Evolutionary conservation across 306 rosid species (phyloP).

Genomic region (Quercus alba): DNA sequence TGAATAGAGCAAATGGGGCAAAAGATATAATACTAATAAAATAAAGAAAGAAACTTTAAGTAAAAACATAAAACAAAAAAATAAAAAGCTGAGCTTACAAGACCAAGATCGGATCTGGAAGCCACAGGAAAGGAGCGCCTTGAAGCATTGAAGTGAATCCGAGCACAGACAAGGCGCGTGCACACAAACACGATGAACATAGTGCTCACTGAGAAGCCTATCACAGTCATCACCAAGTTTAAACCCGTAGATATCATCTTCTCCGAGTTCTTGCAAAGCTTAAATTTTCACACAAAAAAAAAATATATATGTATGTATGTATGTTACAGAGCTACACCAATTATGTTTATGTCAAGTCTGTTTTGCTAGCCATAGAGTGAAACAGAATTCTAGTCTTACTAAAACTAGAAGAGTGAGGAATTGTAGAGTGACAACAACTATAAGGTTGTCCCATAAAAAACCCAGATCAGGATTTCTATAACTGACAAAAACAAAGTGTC

Average conservation of each 20-base stretch:
- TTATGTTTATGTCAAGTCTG: neutral
- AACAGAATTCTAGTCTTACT: neutral
- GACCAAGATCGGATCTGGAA: conserved; percentile 76
- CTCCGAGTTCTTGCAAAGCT: neutral
- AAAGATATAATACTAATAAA: no score
- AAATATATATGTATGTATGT: no score
- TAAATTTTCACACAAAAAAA: conserved; percentile 13
- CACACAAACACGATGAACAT: conserved; percentile 90
- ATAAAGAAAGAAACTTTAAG: no score
- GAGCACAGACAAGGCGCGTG: conserved; percentile 85
- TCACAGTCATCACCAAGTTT: conserved; percentile 93
- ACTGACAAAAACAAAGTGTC: no score
- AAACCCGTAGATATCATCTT: conserved; percentile 78
- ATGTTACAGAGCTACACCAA: neutral
- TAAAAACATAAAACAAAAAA: neutral
- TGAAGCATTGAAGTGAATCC: conserved; percentile 76
- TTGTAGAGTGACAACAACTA: neutral
- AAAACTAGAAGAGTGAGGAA: neutral
- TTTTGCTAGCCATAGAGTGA: neutral
- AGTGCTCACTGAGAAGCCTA: conserved; percentile 91
- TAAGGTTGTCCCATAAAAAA: neutral
- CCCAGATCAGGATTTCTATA: neutral
- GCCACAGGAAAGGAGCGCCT: conserved; percentile 73
- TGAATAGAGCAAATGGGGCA: neutral
- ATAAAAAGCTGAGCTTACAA: conserved; percentile 32